These are phyloP conservation scores for Aspergillus mulundensis DNA, from an alignment of 495 filamentous ascomycete species.

Conservation along the genomic window DNA sequence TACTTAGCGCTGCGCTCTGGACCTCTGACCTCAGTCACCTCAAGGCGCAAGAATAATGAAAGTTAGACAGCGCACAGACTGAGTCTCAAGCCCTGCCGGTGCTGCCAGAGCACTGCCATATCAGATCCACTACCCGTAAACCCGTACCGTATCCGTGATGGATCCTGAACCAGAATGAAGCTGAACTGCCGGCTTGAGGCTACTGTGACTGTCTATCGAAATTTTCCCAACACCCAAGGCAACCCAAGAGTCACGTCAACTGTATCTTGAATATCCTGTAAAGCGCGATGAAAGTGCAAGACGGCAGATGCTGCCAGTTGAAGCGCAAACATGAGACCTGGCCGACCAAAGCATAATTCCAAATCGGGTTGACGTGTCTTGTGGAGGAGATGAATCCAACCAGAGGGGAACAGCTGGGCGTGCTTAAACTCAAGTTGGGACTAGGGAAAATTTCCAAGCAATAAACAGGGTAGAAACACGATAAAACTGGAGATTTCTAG, in stretches of 20 bases:
- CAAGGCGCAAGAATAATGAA: neutral
- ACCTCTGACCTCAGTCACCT: neutral
- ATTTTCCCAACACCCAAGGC: neutral
- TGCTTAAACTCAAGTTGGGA: neutral
- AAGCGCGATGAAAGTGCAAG: neutral
- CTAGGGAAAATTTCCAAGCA: neutral
- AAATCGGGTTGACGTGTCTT: slow-evolving; percentile 3
- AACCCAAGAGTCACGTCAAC: no score
- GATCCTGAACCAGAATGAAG: neutral
- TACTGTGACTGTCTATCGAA: neutral
- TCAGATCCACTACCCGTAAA: neutral
- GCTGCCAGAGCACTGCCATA: neutral
- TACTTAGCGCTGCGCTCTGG: slow-evolving; percentile 5
- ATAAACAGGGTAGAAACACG: neutral
- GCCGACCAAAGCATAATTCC: slow-evolving; percentile 9
- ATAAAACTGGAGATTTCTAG: neutral
- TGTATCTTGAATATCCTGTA: no score
- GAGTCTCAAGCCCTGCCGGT: neutral
- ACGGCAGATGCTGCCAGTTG: neutral
- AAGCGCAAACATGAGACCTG: neutral
- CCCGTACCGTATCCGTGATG: neutral
- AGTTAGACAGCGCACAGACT: neutral
- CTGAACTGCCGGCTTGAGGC: neutral
- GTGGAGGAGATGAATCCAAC: neutral
- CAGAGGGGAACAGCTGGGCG: neutral